Conservation (phyloP, 129 eudicot genomes). For the Cynara cardunculus region DNA sequence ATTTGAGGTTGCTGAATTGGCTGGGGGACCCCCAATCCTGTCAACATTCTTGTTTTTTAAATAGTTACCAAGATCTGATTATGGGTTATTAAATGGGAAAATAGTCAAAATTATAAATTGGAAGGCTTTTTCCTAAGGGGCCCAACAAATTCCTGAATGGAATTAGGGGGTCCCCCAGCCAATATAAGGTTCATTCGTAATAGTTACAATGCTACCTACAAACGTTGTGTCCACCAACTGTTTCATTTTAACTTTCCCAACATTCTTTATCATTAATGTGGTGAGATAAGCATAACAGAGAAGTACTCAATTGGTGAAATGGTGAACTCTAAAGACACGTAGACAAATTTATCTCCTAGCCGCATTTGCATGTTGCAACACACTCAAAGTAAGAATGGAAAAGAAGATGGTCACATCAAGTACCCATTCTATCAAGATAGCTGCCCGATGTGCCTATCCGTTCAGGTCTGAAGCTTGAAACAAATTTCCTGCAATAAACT, state of each 20-base stretch:
- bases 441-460: conserved; percentile 60
- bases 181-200: background rate
- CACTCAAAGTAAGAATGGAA: background rate
- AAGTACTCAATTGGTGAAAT: background rate
- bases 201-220: no score
- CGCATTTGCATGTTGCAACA: background rate
- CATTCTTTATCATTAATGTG: background rate
- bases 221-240: background rate
- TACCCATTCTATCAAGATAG: conserved; percentile 72
- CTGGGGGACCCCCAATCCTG: background rate
- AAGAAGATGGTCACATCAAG: background rate
- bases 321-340: background rate
- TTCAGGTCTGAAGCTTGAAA: conserved; percentile 75
- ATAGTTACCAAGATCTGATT: background rate
- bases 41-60: background rate
- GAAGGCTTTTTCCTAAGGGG: background rate
- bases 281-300: background rate
- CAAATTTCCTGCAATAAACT: conserved; percentile 58
- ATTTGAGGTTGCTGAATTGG: background rate
- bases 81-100: background rate
- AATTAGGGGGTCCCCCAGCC: background rate
- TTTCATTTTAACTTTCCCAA: background rate
- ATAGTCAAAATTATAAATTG: background rate
- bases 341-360: background rate
- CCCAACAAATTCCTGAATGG: background rate